Base-by-base conservation (phyloP, 306 rosid genomes). In the Pyrus bretschneideri region DNA sequence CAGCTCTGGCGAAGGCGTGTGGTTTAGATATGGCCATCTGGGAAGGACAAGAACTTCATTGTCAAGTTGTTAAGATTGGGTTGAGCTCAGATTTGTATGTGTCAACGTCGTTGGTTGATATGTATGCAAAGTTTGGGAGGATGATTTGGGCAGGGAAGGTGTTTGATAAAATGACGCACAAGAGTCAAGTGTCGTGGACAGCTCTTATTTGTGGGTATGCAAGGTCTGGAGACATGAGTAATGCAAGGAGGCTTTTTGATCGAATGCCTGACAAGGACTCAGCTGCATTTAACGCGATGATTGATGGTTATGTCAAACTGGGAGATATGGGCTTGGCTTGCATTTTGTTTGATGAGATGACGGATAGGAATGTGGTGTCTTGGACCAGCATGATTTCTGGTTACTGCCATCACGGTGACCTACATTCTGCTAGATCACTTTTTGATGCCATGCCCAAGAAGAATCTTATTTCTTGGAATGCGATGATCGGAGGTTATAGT, bases 401-500 rank as follows among this genome's bases (percentile, higher is more conserved):
- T 18, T 92, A 88, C 83, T 88, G 89, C 68, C 76, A 59, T 18
- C 57, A 57, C 13, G 88, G 90, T 70, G 81, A 88, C 69, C 72
- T 88, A 54, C 82, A 75, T 11, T 76, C 77, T 18, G 93, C 93
- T 64, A 84, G 84, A 79, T 79, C 69, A 23, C 64, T 92, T 64
- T 92, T 92, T 80, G 93, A 88, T 74, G 70, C 71, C 54, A 86
- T 88, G 91, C 86, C 93, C 0, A 84, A 85, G 74, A 92, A 87
- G 86, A 90, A 90, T 40, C 60, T 84, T 66, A 74, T 81, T 76
- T 86, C 87, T 70, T 88, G 96, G 92, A 92, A 88, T 77, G 85
- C 89, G 44, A 90, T 92, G 96, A 88, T 92, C 31, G 82, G 85
- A 23, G 97, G 97, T 0, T 89, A 90, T 85, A 84, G 93, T 83